Base-by-base conservation (phyloP, 331 rosid genomes). In the Erythrophleum ivorense region DNA sequence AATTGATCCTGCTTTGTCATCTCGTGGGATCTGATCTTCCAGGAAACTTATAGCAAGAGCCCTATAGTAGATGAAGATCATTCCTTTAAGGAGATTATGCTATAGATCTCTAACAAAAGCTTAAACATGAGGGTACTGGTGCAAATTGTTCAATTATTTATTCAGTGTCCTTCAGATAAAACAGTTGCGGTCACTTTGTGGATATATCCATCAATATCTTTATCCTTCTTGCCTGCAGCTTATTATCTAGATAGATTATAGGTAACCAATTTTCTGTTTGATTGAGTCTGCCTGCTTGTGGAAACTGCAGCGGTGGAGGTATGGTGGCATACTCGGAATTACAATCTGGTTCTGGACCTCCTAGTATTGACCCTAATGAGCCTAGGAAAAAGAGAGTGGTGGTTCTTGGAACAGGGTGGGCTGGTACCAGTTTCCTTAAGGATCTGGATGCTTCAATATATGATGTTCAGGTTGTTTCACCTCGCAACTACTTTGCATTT, bases 371-470 rank as follows among this genome's bases (percentile, higher is more conserved):
- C 36, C 48, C 75, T 63, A 70, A 62, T 63, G 89, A 81, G 49
- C 75, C 72, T 24, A 80, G 52, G 70, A 92, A 88, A 79, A 88
- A 93, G 92, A 96, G 78, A 87, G 94, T 96, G 29, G 82, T 93
- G 88, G 99, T 96, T 79, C 99, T 96, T 80, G 99, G 99, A 86
- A 93, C 99, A 64, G 99, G 99, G 75, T 96, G 99, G 99, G 99
- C 94, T 73, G 97, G 94, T 77, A 92, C 94, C 79, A 93, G 99
- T 88, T 92, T 95, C 84, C 91, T 95, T 52, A 95, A 92, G 91
- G 87, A 86, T 81, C 82, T 93, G 84, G 99, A 95, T 89, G 87
- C 97, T 85, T 86, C 97, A 14, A 52, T 77, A 52, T 95, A 90
- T 79, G 98, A 95, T 77, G 86, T 92, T 73, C 94, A 89, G 84